A percentile compares a stretch with the other conserved stretches of the same genome.
phyloP scores from a whole-genome alignment of 768 basidiomycete species.

The Podaxis sp. region DNA sequence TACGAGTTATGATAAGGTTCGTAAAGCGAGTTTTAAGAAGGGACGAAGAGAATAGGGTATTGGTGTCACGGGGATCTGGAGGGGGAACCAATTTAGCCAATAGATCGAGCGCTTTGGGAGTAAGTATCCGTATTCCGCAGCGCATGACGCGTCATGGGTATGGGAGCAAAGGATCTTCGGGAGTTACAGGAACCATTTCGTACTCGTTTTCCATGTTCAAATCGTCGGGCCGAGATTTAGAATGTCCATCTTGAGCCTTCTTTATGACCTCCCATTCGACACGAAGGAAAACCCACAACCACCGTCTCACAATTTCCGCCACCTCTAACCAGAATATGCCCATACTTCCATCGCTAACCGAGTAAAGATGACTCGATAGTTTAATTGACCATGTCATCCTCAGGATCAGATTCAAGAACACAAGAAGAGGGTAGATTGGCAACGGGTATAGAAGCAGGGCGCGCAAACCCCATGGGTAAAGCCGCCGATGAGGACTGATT shows the following conservation, averaged over 20 bases:
- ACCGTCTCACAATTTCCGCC: constrained; percentile 84
- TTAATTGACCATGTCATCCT: constrained; percentile 95
- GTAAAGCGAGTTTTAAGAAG: background rate
- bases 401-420: constrained; percentile 82
- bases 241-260: constrained; percentile 32
- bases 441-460: constrained; percentile 75
- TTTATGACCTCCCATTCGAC: constrained; percentile 96
- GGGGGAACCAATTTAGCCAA: background rate
- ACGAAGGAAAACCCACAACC: constrained; percentile 98
- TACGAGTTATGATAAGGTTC: background rate
- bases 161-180: constrained; percentile 17
- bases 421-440: constrained; percentile 78
- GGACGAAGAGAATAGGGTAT: background rate
- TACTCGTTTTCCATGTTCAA: constrained; percentile 32
- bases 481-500: constrained; percentile 26
- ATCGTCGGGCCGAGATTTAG: constrained; percentile 3
- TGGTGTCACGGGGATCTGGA: background rate
- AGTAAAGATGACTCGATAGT: constrained; percentile 82
- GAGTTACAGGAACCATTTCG: constrained; percentile 40
- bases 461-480: constrained; percentile 73
- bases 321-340: constrained; percentile 90
- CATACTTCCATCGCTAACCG: constrained; percentile 71
- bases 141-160: constrained; percentile 7
- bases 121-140: constrained; percentile 10
- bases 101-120: constrained; percentile 8